These are phyloP conservation scores for Hericium coralloides DNA, from an alignment of 768 basidiomycete genomes.

Conservation along the genomic window DNA sequence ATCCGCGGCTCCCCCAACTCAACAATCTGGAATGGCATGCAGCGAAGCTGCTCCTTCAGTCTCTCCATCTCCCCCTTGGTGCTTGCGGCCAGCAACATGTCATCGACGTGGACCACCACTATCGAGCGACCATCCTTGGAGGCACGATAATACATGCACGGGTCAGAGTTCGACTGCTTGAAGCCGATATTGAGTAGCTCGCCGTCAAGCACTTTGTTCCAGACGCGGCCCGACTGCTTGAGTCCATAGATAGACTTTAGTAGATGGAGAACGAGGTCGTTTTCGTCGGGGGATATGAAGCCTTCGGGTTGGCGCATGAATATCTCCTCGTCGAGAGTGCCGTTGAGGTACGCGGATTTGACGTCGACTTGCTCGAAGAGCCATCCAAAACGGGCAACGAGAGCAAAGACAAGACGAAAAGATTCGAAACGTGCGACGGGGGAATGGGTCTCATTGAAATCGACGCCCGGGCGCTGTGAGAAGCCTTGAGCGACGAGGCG, in stretches of 20 bases:
- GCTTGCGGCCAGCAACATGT: not conserved
- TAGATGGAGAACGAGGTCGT: constrained; percentile 15
- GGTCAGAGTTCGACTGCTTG: not conserved
- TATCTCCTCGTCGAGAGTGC: constrained; percentile 27
- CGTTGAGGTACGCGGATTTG: constrained; percentile 32
- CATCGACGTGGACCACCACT: not conserved
- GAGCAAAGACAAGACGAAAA: constrained; percentile 21
- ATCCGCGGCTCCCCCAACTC: not conserved
- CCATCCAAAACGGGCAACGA: constrained; percentile 26
- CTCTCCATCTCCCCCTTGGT: not conserved
- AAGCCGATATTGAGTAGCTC: not conserved
- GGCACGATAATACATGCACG: not conserved
- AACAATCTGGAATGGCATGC: not conserved
- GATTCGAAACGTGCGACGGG: constrained; percentile 14
- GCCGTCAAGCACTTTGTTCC: constrained; percentile 19
- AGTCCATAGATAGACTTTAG: constrained; percentile 28
- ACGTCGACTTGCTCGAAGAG: constrained; percentile 34
- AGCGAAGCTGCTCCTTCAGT: not conserved
- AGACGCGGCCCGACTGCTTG: constrained; percentile 25
- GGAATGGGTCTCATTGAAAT: constrained; percentile 21
- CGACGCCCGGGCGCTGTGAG: constrained; percentile 23
- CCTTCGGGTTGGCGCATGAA: constrained; percentile 35
- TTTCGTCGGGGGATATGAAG: constrained; percentile 3
- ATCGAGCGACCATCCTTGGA: not conserved
- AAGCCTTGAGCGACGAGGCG: constrained; percentile 28